Base-by-base conservation (phyloP, 352 stramenopile species). In the Phytophthora citricola region DNA sequence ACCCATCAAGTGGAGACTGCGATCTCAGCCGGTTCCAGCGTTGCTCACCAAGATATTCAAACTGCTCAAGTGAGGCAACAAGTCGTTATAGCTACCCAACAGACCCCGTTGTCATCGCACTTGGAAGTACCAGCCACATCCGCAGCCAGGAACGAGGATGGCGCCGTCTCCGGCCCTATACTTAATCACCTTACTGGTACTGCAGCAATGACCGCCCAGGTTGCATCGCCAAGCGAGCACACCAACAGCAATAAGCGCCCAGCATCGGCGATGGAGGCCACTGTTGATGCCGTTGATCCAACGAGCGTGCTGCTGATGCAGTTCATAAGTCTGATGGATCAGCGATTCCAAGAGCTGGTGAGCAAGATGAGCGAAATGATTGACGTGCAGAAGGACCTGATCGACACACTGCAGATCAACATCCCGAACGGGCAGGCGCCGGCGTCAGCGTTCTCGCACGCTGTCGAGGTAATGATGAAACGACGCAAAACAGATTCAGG, bases 291-390 rank as follows among this genome's bases (percentile, higher is more conserved):
- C 11, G 58, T 62, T 12, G 75, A 83, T n/a, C 65, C 65, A 36
- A 72, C 79, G n/a, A 75, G 56, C 48, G 66, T 64, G 38, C 50
- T 85, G 45, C 45, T 87, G 32, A 67, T 87, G 52, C 73, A 86
- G 56, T 86, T 89, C 50, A 73, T 91, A 32, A 64, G 75, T 47
- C 58, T 91, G 34, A 86, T 92, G 73, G 80, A 94, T 45, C 80
- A 79, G 43, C 80, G 83, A 10, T 90, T 90, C 55, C 82, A 90
- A 52, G 85, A 94, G 51, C 69, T 94, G n/a, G 70, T 85, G 29
- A 58, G 75, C 53, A 92, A 90, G 62, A 87, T 94, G 80, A 69
- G 78, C 45, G 78, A 92, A 39, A 86, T 93, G 73, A 82, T 92
- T 40, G 83, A 91, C 36, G 80, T 83, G 31, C 85, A 93, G 66